Percentiles rank a stretch among this genome's conserved stretches.
These are phyloP conservation scores for Fusarium beomiforme DNA, from an alignment of 2,329 filamentous ascomycete species.

Conservation along the genomic window DNA sequence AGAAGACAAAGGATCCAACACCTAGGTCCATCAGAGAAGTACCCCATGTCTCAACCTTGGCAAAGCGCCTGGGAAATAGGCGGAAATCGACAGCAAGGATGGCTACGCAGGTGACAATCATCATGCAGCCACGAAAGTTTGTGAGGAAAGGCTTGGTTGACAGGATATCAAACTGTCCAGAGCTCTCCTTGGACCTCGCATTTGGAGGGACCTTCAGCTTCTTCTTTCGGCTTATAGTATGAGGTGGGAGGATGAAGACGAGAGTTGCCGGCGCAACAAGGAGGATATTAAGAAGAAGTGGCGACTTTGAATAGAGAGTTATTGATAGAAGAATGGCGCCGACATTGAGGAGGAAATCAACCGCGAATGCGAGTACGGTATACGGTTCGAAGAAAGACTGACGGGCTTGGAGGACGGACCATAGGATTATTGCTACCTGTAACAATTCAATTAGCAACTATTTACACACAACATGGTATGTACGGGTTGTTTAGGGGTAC, in stretches of 20 bases:
- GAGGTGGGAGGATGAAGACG: slow-evolving; percentile 64
- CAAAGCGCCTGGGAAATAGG: slow-evolving; percentile 92
- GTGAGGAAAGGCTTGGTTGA: slow-evolving; percentile 93
- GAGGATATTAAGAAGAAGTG: slow-evolving; percentile 78
- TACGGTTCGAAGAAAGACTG: slow-evolving; percentile 86
- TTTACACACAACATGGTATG: neutral
- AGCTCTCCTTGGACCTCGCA: slow-evolving; percentile 49
- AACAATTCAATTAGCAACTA: slow-evolving; percentile 25
- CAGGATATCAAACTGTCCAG: slow-evolving; percentile 56
- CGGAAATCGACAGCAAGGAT: slow-evolving; percentile 98
- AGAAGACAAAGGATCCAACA: slow-evolving; percentile 97
- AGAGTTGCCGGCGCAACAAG: slow-evolving; percentile 77
- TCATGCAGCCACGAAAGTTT: slow-evolving; percentile 89
- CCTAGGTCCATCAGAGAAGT: slow-evolving; percentile 99
- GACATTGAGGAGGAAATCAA: slow-evolving; percentile 91
- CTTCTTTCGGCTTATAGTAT: slow-evolving; percentile 50
- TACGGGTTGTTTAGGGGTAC: slow-evolving; percentile 7
- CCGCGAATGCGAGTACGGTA: slow-evolving; percentile 70
- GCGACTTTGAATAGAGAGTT: slow-evolving; percentile 82
- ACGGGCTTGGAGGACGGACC: slow-evolving; percentile 87
- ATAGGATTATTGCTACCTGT: slow-evolving; percentile 84
- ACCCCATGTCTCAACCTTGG: slow-evolving; percentile 99
- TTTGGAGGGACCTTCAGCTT: slow-evolving; percentile 59
- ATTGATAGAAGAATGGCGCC: slow-evolving; percentile 83
- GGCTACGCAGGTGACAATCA: slow-evolving; percentile 87